Evolutionary conservation across 768 basidiomycete species (phyloP), one percentile per base, ranked within the genome.

Genomic region (Trametes meyenii): DNA sequence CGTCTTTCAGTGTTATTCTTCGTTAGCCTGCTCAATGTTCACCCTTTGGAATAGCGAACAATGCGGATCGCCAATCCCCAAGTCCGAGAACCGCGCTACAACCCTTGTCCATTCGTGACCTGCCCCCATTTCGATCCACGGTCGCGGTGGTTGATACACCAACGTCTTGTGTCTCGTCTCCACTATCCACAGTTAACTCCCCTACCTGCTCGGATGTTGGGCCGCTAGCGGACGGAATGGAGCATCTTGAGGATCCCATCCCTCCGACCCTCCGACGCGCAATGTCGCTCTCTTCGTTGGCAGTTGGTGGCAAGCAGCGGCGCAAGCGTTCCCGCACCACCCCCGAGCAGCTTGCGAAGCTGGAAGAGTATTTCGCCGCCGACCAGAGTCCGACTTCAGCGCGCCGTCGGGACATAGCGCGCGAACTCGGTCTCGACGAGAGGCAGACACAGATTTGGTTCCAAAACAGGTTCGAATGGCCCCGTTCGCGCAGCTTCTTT

Each of bases 361-460:
- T 94, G 38, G 92, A 94, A 66, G 81, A 78, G 2, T 83, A 86
- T 66, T 94, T 93, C 70, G 73, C 83, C 13, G 68, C 75, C 51
- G 89, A 92, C 71, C 80, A 86, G 44, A 89, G 85, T 70, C 92
- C 92, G 11, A 88, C 88, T 2, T 86, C 88, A 2, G 80, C 81
- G 12, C 81, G 85, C 50, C 79, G 92, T 44, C 83, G 85, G 55
- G 90, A 92, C 67, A 90, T 94, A 54, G 85, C 88, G 60, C 82
- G 86, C 24, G 72, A 83, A 57, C 78, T 94, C 5, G 89, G 89
- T 16, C 92, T 94, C 88, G 83, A 89, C 52, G 92, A 93, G 74
- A 85, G 90, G 39, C 92, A 93, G 77, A 92, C 89, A 0, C 92
- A 93, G 74, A 89, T 94, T 49, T 93, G 92, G 92, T 94, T 92